Evolutionary conservation across 805 yeast genomes (phyloP).

Genomic region (Candida golubevii): DNA sequence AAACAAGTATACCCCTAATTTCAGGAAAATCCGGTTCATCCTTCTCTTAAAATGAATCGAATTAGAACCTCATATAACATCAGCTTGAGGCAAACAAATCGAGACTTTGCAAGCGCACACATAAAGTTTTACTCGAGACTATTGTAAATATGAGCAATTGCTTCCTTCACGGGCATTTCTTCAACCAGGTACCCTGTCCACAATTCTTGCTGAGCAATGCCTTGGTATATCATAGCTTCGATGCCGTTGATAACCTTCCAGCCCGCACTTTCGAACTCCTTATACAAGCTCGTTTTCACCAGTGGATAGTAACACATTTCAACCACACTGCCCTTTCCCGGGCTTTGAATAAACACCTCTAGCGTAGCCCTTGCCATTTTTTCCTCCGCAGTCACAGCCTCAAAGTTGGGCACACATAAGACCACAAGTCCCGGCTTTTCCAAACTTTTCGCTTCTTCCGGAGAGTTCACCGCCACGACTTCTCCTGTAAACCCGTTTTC

Average conservation of each 20-base stretch:
- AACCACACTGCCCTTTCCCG: conserved; percentile 23
- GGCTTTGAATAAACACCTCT: conserved; percentile 22
- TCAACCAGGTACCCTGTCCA: conserved; percentile 27
- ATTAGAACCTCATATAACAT: too few species aligned
- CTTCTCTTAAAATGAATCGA: too few species aligned
- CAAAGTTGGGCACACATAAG: conserved; percentile 28
- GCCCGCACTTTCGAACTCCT: conserved; percentile 19
- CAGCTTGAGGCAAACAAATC: too few species aligned
- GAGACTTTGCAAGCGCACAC: too few species aligned
- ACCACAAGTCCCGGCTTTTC: conserved; percentile 23
- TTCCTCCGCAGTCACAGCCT: conserved; percentile 22
- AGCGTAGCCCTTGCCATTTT: conserved; percentile 22
- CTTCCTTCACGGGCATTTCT: conserved; percentile 24
- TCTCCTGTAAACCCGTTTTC: conserved; percentile 22
- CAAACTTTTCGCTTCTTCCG: conserved; percentile 20
- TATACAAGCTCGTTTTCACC: conserved; percentile 22
- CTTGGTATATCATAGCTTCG: conserved; percentile 31
- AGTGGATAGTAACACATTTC: conserved; percentile 36
- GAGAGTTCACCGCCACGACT: conserved; percentile 22
- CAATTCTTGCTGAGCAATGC: conserved; percentile 26
- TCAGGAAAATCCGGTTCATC: too few species aligned
- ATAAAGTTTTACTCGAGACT: conserved; percentile 1
- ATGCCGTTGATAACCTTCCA: conserved; percentile 31
- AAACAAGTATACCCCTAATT: too few species aligned
- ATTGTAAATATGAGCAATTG: conserved; percentile 17